A percentile compares a stretch with the other conserved stretches of the same genome.
These are phyloP conservation scores for Suhomyces bolitotheri DNA, from an alignment of 1,139 yeast species.

Conservation along the genomic window DNA sequence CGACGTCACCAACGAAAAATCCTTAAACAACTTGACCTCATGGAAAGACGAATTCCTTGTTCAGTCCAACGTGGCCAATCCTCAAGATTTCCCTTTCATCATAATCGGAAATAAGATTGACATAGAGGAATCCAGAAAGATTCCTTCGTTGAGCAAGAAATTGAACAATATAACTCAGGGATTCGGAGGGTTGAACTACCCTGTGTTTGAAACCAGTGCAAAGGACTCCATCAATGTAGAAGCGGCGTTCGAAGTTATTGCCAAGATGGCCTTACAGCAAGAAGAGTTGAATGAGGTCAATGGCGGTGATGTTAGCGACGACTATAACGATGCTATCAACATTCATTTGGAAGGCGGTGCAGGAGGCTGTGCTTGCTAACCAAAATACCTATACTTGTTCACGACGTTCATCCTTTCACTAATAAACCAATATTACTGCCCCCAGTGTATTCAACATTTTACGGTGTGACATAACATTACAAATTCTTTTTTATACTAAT, in stretches of 20 bases:
- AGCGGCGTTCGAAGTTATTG: slow-evolving; percentile 93
- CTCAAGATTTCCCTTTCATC: slow-evolving; percentile 93
- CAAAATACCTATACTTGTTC: background rate
- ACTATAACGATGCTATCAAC: slow-evolving; percentile 93
- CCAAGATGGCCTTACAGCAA: slow-evolving; percentile 89
- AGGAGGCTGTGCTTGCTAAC: slow-evolving; percentile 69
- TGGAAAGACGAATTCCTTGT: slow-evolving; percentile 96
- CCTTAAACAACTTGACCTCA: slow-evolving; percentile 82
- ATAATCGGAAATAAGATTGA: slow-evolving; percentile 94
- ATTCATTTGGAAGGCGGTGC: slow-evolving; percentile 86
- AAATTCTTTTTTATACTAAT: slow-evolving; percentile 10
- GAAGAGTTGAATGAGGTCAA: slow-evolving; percentile 88
- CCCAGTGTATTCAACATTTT: no score
- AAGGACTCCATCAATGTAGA: slow-evolving; percentile 56
- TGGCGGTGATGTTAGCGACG: slow-evolving; percentile 69
- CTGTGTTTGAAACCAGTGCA: slow-evolving; percentile 59
- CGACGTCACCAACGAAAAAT: slow-evolving; percentile 48
- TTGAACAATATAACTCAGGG: slow-evolving; percentile 81
- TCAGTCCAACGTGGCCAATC: slow-evolving; percentile 90
- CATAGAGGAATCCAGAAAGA: slow-evolving; percentile 86
- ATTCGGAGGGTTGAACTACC: slow-evolving; percentile 74
- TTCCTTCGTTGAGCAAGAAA: slow-evolving; percentile 72
- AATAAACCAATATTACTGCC: no score
- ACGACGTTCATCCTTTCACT: no score
- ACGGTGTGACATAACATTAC: background rate